Base-by-base conservation (phyloP, 2,329 filamentous ascomycete genomes). In the Aureobasidium sp. region DNA sequence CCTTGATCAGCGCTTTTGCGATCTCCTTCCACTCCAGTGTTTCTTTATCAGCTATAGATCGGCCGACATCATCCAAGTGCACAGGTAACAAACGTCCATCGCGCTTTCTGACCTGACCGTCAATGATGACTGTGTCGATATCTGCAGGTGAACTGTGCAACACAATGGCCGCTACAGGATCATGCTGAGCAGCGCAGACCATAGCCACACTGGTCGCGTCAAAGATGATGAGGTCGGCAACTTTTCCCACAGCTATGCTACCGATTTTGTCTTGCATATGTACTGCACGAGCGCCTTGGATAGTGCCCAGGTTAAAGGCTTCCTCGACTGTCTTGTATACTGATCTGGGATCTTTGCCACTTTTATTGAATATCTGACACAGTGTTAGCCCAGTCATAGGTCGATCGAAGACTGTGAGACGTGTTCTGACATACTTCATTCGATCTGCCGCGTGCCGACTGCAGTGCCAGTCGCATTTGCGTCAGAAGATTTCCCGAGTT, bases 181-280 rank as follows among this genome's bases (percentile, higher is more conserved):
- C 73, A 41, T 77, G 71, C 51, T 76, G 70, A 7, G 71, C 74
- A 2, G 70, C 76, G 60, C 72, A 74, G 1, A 79, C 68, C 75
- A 80, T 78, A 2, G 66, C 69, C 1, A 77, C 74, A 50, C 71
- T 76, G 20, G 70, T 46, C 0, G 71, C 72, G 64, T 80, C 77
- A 55, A 81, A 81, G 0, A 83, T 71, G 2, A 80, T 71, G 0
- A 84, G 63, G 68, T 83, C 81, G 1, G 81, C 81, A 37, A 71
- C 69, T 64, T 77, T 77, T 0, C 79, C 79, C 13, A 75, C 76
- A n/a, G 69, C 70, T 43, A 84, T 71, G 20, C 73, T 76, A 0
- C 80, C 81, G 27, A 81, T 71, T 48, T 75, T 66, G 10, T 73
- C 67, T 24, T 73, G 72, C 73, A 81, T 72, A 1, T 76, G 72